A percentile compares a stretch with the other conserved stretches of the same genome.
Conservation (phyloP, 768 basidiomycete genomes). For the Asterophora lycoperdoides region DNA sequence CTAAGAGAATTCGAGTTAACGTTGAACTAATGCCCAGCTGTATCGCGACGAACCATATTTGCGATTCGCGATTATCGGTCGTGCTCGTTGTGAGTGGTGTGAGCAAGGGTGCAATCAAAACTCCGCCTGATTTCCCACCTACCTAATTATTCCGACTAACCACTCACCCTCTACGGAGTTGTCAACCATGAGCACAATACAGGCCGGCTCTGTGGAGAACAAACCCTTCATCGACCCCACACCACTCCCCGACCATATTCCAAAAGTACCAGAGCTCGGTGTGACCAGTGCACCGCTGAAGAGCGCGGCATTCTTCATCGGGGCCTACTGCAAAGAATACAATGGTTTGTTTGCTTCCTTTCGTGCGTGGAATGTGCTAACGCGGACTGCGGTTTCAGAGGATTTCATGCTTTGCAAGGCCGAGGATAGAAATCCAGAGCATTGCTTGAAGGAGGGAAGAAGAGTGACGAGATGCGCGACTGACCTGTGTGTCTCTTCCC, state of each 20-base stretch:
- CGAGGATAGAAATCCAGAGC: constrained; percentile 84
- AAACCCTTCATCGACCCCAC: constrained; percentile 60
- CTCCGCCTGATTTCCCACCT: constrained; percentile 26
- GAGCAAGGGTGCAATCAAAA: constrained; percentile 17
- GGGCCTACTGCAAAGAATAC: constrained; percentile 91
- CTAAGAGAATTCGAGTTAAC: constrained; percentile 19
- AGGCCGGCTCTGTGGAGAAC: constrained; percentile 42
- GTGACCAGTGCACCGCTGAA: constrained; percentile 90
- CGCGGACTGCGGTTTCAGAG: constrained; percentile 21
- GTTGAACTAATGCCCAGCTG: neutral
- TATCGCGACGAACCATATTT: constrained; percentile 20
- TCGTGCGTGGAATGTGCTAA: neutral
- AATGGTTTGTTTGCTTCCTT: constrained; percentile 62
- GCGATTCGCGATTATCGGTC: neutral
- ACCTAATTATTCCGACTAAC: constrained; percentile 20
- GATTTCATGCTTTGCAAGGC: constrained; percentile 90
- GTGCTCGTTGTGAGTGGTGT: constrained; percentile 7
- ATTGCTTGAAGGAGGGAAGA: constrained; percentile 94
- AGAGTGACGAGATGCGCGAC: constrained; percentile 93
- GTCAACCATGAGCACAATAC: constrained; percentile 50
- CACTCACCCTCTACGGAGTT: constrained; percentile 10
- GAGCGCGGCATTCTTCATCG: constrained; percentile 96
- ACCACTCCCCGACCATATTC: constrained; percentile 58
- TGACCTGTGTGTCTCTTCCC: constrained; percentile 66
- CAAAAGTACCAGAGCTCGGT: constrained; percentile 86